These are phyloP conservation scores for Falciphora oryzae DNA, from an alignment of 2,329 filamentous ascomycete genomes.

Conservation along the genomic window DNA sequence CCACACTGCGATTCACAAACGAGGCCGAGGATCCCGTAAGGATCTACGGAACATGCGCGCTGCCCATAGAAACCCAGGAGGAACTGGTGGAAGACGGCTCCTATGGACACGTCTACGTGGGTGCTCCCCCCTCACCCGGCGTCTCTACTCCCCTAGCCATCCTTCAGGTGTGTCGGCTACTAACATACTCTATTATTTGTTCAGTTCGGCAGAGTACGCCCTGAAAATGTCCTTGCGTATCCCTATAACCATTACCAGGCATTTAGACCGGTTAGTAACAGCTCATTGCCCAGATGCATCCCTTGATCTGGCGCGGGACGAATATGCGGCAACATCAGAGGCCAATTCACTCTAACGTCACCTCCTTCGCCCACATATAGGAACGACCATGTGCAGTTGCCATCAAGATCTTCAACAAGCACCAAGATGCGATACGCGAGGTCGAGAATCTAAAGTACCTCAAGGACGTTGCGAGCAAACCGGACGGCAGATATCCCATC, in stretches of 20 bases:
- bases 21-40: background rate
- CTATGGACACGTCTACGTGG: background rate
- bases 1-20: background rate
- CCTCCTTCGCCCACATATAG: background rate
- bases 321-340: background rate
- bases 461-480: conserved; percentile 8
- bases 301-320: background rate
- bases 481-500: conserved; percentile 8
- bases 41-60: background rate
- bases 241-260: background rate
- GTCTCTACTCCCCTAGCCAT: too few species aligned
- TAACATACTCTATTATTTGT: too few species aligned
- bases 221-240: background rate
- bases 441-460: conserved; percentile 13
- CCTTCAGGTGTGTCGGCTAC: too few species aligned
- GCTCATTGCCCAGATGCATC: too few species aligned
- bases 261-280: background rate
- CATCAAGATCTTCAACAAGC: conserved; percentile 12
- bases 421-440: conserved; percentile 9
- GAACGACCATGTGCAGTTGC: conserved; percentile 7
- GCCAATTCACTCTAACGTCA: background rate
- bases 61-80: background rate
- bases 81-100: background rate
- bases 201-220: background rate
- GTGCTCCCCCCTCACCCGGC: background rate